Evolutionary conservation across 2,329 filamentous ascomycete genomes (phyloP).

Genomic region (Pseudogymnoascus sp.): DNA sequence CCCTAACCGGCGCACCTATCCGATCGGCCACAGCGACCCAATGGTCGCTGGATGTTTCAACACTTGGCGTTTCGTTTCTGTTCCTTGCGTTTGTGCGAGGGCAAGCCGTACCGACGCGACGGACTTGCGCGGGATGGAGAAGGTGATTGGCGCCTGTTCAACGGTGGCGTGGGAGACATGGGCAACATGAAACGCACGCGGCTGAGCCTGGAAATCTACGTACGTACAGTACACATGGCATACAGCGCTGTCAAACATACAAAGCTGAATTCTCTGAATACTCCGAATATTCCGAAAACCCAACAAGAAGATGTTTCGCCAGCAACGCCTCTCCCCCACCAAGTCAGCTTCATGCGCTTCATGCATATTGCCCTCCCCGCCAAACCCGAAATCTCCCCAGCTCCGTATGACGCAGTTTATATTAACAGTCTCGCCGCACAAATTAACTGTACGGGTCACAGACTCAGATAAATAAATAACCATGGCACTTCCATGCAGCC

Average conservation of each 20-base stretch:
- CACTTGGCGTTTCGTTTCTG: background rate
- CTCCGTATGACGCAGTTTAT: background rate
- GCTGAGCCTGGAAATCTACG: background rate
- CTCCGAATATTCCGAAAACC: background rate
- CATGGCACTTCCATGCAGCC: background rate
- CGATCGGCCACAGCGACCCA: background rate
- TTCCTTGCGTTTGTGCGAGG: background rate
- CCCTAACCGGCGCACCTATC: background rate
- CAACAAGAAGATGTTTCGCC: background rate
- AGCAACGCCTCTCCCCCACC: background rate
- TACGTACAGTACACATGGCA: background rate
- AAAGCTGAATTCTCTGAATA: background rate
- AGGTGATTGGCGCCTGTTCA: background rate
- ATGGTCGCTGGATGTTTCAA: background rate
- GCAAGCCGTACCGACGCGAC: background rate
- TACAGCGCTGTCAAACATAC: background rate
- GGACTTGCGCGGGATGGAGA: background rate
- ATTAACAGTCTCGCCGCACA: background rate
- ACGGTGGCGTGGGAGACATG: background rate
- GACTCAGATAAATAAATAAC: background rate
- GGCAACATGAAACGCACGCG: conserved; percentile 2
- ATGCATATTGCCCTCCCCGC: background rate
- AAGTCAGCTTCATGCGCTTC: conserved; percentile 1
- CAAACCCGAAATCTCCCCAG: background rate
- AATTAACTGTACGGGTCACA: background rate